Percentiles rank a stretch among this genome's conserved stretches.
phyloP scores from a whole-genome alignment of 257 asterid species.

The Linderniella brevidens region DNA sequence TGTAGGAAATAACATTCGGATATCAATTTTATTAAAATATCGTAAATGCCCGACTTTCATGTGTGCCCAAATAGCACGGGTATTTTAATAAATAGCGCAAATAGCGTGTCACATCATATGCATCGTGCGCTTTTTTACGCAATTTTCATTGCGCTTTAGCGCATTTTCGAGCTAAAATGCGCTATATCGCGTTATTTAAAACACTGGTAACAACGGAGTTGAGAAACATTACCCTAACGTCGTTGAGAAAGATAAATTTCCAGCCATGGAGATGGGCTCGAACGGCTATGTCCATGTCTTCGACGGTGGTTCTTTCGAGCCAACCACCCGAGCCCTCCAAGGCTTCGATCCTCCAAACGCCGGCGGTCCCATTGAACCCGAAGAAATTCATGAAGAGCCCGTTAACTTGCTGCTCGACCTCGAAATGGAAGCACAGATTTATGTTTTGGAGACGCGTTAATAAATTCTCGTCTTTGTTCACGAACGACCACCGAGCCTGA shows the following conservation, averaged over 20 bases:
- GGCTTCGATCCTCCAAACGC: conserved; percentile 62
- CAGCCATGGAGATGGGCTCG: conserved; percentile 63
- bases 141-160: no score
- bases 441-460: conserved; percentile 57
- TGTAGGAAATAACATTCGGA: no score
- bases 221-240: conserved; percentile 33
- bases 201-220: no score
- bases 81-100: no score
- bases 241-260: conserved; percentile 52
- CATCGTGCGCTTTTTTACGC: no score
- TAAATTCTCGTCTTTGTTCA: conserved; percentile 58
- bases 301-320: conserved; percentile 65
- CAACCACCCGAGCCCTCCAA: conserved; percentile 68
- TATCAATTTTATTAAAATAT: no score
- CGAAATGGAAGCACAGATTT: conserved; percentile 53
- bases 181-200: no score
- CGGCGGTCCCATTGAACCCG: conserved; percentile 70
- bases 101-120: no score
- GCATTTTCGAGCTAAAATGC: no score
- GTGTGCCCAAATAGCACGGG: no score
- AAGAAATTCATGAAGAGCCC: conserved; percentile 59
- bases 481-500: conserved; percentile 58
- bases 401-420: conserved; percentile 70
- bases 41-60: no score
- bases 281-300: conserved; percentile 63